phyloP scores from a whole-genome alignment of 2,329 filamentous ascomycete genomes.

The Biscogniauxia marginata region DNA sequence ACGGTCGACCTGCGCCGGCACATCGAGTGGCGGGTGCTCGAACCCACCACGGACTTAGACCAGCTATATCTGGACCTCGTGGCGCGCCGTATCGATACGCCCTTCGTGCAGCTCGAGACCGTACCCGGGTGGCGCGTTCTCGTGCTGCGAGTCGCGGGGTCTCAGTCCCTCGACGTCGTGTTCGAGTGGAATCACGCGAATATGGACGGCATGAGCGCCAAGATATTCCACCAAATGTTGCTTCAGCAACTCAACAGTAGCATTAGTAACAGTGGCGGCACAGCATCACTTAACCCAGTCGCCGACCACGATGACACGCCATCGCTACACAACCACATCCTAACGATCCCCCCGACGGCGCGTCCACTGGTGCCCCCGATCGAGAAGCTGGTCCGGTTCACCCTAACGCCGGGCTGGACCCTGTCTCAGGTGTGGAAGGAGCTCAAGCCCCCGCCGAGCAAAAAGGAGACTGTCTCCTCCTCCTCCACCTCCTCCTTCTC shows the following conservation, averaged over 20 bases:
- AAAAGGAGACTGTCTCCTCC: no score
- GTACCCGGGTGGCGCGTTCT: no score
- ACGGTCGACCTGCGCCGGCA: background rate
- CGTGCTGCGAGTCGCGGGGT: no score
- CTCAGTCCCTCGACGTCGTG: no score
- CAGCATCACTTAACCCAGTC: no score
- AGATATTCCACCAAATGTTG: slow-evolving; percentile 26
- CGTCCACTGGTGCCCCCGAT: slow-evolving; percentile 24
- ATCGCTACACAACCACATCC: slow-evolving; percentile 23
- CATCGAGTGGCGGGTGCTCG: background rate
- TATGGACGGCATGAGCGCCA: slow-evolving; percentile 21
- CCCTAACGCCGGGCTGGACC: slow-evolving; percentile 13
- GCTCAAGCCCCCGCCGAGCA: no score
- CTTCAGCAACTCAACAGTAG: slow-evolving; percentile 32
- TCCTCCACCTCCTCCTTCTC: no score
- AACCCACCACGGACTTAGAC: background rate
- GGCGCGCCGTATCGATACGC: no score
- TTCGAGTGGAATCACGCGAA: slow-evolving; percentile 23
- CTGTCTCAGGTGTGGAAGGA: no score
- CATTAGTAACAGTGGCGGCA: no score
- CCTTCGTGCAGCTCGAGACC: no score
- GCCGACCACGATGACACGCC: slow-evolving; percentile 16
- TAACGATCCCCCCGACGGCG: slow-evolving; percentile 23
- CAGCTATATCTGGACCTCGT: background rate
- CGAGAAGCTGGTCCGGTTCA: slow-evolving; percentile 18